phyloP scores from a whole-genome alignment of 2,329 filamentous ascomycete species.

The Paracamarosporium sp. region DNA sequence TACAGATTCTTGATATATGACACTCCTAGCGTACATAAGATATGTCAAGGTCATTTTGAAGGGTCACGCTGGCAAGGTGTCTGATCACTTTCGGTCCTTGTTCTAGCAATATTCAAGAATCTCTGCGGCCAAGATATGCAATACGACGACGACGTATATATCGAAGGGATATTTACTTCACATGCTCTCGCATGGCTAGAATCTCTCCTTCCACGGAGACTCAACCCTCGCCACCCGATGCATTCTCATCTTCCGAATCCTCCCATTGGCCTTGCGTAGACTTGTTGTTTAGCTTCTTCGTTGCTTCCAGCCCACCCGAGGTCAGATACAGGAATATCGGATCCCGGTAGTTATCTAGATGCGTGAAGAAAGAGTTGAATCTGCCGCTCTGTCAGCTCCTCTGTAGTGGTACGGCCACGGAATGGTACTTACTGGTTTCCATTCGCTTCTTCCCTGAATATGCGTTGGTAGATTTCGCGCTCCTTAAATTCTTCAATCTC shows the following conservation, averaged over 20 bases:
- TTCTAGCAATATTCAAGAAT: too few species aligned
- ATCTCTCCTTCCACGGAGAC: not conserved
- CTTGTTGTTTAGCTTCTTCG: constrained; percentile 43
- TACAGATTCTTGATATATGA: too few species aligned
- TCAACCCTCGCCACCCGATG: constrained; percentile 42
- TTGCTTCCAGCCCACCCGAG: constrained; percentile 55
- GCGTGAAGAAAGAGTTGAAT: constrained; percentile 58
- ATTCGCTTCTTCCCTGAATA: constrained; percentile 88
- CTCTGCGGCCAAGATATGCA: too few species aligned
- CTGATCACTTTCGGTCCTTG: too few species aligned
- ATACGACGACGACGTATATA: not conserved
- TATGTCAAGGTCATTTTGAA: too few species aligned
- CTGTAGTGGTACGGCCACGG: not conserved
- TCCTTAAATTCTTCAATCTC: constrained; percentile 91
- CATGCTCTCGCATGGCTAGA: not conserved
- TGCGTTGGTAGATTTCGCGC: constrained; percentile 86
- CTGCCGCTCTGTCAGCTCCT: constrained; percentile 30
- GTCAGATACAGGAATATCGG: constrained; percentile 58
- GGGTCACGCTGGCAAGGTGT: too few species aligned
- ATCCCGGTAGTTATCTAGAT: constrained; percentile 59
- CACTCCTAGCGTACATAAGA: too few species aligned
- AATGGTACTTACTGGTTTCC: constrained; percentile 76
- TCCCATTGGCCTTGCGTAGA: constrained; percentile 32
- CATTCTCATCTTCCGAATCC: constrained; percentile 45
- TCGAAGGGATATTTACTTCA: not conserved